Conservation (phyloP, 2,329 filamentous ascomycete species). For the Elsinoe fawcettii region DNA sequence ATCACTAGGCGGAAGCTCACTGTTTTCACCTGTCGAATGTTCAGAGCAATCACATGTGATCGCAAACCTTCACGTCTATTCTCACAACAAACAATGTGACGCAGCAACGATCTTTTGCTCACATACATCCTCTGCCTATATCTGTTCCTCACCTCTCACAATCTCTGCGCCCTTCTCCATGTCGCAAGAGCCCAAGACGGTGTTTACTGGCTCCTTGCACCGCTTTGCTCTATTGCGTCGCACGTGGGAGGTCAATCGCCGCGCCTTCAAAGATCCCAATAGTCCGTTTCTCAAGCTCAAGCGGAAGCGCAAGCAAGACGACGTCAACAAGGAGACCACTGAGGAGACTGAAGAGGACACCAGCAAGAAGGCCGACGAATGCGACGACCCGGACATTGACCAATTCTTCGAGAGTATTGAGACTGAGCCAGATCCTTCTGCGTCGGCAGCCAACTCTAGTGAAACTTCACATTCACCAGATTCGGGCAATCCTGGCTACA, state of each 20-base stretch:
- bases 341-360: no score
- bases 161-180: background rate
- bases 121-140: background rate
- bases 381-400: background rate
- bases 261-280: background rate
- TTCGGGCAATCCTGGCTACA: background rate
- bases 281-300: background rate
- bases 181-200: background rate
- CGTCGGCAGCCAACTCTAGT: background rate
- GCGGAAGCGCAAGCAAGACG: background rate
- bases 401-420: background rate
- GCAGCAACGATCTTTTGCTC: background rate
- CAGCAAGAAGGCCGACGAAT: no score
- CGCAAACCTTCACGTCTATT: background rate
- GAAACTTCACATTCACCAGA: background rate
- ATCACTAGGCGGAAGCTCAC: background rate
- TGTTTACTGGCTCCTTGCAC: background rate
- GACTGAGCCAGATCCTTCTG: background rate
- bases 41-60: background rate
- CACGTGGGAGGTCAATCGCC: background rate
- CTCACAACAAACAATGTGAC: background rate
- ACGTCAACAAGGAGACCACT: background rate
- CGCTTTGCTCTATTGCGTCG: background rate
- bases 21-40: background rate
- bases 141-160: background rate